Percentiles rank a stretch among this genome's conserved stretches.
Evolutionary conservation across 1,284 basidiomycete species (phyloP).

Genomic region (Rhizopogon hawkerae): DNA sequence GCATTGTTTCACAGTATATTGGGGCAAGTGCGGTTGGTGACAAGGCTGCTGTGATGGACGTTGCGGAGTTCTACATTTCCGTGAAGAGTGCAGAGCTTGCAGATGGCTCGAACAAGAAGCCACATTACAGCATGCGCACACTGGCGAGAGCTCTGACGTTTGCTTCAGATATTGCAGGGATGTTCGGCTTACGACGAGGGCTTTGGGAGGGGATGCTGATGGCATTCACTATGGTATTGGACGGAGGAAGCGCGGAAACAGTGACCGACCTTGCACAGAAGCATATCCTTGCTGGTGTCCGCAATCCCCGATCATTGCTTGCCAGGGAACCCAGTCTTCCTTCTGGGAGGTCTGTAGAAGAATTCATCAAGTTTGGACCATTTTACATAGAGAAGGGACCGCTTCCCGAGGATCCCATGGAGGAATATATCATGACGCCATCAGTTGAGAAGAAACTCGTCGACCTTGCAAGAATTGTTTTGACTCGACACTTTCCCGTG

Average conservation of each 20-base stretch:
- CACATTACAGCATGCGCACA: slow-evolving; percentile 97
- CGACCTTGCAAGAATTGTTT: slow-evolving; percentile 85
- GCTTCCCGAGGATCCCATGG: slow-evolving; percentile 49
- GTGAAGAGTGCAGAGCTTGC: slow-evolving; percentile 84
- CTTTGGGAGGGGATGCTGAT: slow-evolving; percentile 96
- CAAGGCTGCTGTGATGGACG: slow-evolving; percentile 80
- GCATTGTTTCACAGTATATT: slow-evolving; percentile 88
- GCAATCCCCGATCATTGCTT: slow-evolving; percentile 74
- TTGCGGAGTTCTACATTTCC: slow-evolving; percentile 84
- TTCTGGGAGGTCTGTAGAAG: slow-evolving; percentile 36
- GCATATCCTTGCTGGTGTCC: slow-evolving; percentile 76
- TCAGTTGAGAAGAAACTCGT: slow-evolving; percentile 95
- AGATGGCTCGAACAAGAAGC: slow-evolving; percentile 91
- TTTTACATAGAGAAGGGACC: slow-evolving; percentile 87
- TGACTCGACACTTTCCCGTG: slow-evolving; percentile 87
- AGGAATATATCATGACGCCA: slow-evolving; percentile 90
- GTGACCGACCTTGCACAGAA: slow-evolving; percentile 68
- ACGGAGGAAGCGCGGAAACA: slow-evolving; percentile 62
- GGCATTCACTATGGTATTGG: slow-evolving; percentile 96
- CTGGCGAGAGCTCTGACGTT: slow-evolving; percentile 89
- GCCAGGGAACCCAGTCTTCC: slow-evolving; percentile 61
- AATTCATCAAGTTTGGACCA: slow-evolving; percentile 80
- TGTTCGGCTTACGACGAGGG: slow-evolving; percentile 78
- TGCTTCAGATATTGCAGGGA: slow-evolving; percentile 71
- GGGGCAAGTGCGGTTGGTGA: slow-evolving; percentile 80